phyloP scores from a whole-genome alignment of 2,329 filamentous ascomycete species.

The Podosphaera fusca region DNA sequence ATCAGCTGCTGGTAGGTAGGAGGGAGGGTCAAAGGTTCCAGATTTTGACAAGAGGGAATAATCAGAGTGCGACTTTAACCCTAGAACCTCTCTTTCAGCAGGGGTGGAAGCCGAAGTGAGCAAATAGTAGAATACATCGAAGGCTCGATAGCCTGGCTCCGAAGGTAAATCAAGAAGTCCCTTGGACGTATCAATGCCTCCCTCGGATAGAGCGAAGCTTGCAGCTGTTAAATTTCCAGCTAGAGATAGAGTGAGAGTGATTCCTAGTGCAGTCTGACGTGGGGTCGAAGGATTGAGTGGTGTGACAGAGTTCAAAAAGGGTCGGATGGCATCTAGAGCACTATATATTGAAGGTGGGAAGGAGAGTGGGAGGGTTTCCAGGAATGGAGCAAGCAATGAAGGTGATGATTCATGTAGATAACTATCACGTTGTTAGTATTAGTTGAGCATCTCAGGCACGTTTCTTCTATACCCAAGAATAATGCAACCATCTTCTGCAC shows the following conservation, averaged over 20 bases:
- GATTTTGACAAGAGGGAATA: constrained; percentile 67
- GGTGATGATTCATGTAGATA: constrained; percentile 77
- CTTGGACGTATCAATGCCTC: constrained; percentile 63
- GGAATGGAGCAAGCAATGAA: constrained; percentile 60
- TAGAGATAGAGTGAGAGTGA: constrained; percentile 62
- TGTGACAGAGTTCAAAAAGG: constrained; percentile 72
- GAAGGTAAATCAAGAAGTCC: constrained; percentile 63
- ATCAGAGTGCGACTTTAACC: constrained; percentile 50
- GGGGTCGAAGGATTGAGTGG: constrained; percentile 71
- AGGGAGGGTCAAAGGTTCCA: constrained; percentile 63
- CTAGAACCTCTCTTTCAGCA: constrained; percentile 71
- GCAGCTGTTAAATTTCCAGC: constrained; percentile 57
- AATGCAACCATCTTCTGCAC: constrained; percentile 89
- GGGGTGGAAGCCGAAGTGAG: constrained; percentile 76
- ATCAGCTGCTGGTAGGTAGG: constrained; percentile 77
- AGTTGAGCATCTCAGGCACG: background rate
- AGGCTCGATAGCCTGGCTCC: constrained; percentile 67
- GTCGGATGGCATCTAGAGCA: constrained; percentile 57
- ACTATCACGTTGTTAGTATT: constrained; percentile 22
- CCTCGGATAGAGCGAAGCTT: constrained; percentile 56
- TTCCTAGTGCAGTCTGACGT: constrained; percentile 57
- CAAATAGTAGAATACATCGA: constrained; percentile 95
- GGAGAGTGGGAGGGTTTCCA: constrained; percentile 56
- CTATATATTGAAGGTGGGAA: constrained; percentile 56
- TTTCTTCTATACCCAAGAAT: constrained; percentile 46